Evolutionary conservation across 257 asterid species (phyloP), one percentile per base, ranked within the genome.

Genomic region (Plectranthus barbatus): DNA sequence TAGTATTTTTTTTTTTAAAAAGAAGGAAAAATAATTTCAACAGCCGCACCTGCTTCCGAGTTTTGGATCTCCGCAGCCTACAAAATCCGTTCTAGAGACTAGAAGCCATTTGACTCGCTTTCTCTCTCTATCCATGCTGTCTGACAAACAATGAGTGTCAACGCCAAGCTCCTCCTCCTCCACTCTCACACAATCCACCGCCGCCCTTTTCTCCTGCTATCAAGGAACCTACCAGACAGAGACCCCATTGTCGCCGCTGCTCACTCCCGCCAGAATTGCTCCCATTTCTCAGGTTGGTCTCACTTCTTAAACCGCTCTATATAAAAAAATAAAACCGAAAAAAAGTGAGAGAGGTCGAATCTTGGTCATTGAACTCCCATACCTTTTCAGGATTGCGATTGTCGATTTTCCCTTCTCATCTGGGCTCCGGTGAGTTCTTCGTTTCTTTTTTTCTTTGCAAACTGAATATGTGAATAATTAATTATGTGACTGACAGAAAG

Each of bases 111-210:
- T 26, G 31, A 26, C 36, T 31, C 41, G 0, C 41, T 36, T 3
- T 7, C 12, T 36, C 12, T 4, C 6, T 7, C n/a, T 0, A 3
- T 11, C 15, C 3, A 0, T 4, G 3, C 45, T 40, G 45, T 12
- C 48, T 42, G 19, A 42, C 4, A 14, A 42, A 42, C 48, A 13
- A 6, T 84, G 95, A 76, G 72, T 74, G 45, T 52, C 57, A 64
- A 29, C 51, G 51, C 71, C 71, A 75, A 66, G 45, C 63, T 83
- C 56, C 79, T 85, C 56, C 79, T 85, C 61, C 77, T 55, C 24
- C 74, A 62, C 68, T 68, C 52, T 19, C 53, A 52, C 66, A 29
- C 44, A 56, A 72, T 45, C 72, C 67, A 51, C 55, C 67, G 80
- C 66, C 72, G 60, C 60, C 64, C 17, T 54, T 74, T 71, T 69